Evolutionary conservation across 352 stramenopile genomes (phyloP).

Genomic region (Paralagenidium karlingii): DNA sequence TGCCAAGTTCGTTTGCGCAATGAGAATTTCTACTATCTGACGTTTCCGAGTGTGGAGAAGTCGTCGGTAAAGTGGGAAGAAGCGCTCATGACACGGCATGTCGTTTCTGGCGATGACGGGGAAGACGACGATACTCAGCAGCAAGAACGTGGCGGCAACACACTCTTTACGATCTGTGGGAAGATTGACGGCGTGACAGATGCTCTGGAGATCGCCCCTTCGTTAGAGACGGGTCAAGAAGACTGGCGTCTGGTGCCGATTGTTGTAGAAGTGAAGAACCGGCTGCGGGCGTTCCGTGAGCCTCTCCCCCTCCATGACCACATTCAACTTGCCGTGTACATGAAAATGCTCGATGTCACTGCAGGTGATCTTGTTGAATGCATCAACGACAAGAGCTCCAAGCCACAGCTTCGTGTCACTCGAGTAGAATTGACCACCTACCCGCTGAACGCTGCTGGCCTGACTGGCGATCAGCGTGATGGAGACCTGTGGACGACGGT

Average conservation of each 20-base stretch:
- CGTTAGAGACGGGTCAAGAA: slow-evolving; percentile 14
- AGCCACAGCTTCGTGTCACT: slow-evolving; percentile 44
- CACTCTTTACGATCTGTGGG: slow-evolving; percentile 70
- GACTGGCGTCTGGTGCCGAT: slow-evolving; percentile 47
- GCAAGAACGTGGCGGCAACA: slow-evolving; percentile 6
- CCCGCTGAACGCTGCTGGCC: slow-evolving; percentile 14
- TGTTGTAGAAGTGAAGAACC: slow-evolving; percentile 72
- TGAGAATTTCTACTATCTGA: slow-evolving; percentile 49
- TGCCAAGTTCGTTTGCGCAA: slow-evolving; percentile 46
- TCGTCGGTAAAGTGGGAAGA: not conserved
- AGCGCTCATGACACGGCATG: not conserved
- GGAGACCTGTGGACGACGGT: slow-evolving; percentile 41
- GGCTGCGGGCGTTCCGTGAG: slow-evolving; percentile 37
- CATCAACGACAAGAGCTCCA: slow-evolving; percentile 23
- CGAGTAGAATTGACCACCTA: slow-evolving; percentile 26
- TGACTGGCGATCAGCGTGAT: not conserved
- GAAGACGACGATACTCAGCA: not conserved
- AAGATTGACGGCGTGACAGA: slow-evolving; percentile 73
- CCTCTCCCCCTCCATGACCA: slow-evolving; percentile 56
- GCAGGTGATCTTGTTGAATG: slow-evolving; percentile 64
- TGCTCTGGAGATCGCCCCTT: slow-evolving; percentile 21
- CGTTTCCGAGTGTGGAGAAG: slow-evolving; percentile 18
- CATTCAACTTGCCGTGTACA: slow-evolving; percentile 70
- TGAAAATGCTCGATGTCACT: slow-evolving; percentile 58
- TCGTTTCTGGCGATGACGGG: not conserved